Evolutionary conservation across 1,284 basidiomycete species (phyloP).

Genomic region (Polyporus tsugae): DNA sequence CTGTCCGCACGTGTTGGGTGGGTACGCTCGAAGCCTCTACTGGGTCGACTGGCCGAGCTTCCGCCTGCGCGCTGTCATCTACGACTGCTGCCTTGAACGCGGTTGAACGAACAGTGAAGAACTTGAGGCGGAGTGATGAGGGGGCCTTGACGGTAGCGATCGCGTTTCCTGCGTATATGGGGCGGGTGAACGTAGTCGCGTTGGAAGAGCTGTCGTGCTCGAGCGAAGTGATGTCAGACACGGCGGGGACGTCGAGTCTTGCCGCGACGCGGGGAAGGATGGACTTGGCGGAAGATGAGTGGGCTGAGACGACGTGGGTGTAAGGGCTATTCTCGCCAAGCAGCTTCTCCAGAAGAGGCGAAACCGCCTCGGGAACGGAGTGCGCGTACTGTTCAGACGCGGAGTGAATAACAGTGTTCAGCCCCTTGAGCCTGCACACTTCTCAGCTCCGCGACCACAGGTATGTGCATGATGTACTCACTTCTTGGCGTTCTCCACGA

Average conservation of each 20-base stretch:
- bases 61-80: conserved; percentile 60
- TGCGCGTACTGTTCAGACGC: conserved; percentile 58
- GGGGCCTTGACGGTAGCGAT: conserved; percentile 91
- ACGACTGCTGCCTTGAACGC: conserved; percentile 83
- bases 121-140: conserved; percentile 80
- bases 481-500: conserved; percentile 86
- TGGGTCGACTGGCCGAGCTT: conserved; percentile 73
- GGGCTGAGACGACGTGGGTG: conserved; percentile 91
- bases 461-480: conserved; percentile 45
- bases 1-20: conserved; percentile 85
- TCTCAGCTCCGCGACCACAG: conserved; percentile 6
- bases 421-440: conserved; percentile 52
- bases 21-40: conserved; percentile 68
- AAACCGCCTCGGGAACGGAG: conserved; percentile 50
- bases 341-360: conserved; percentile 52
- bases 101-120: conserved; percentile 97
- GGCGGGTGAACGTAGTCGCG: conserved; percentile 86
- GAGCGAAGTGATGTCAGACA: conserved; percentile 91
- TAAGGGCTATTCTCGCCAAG: conserved; percentile 57
- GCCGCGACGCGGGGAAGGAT: conserved; percentile 91
- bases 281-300: conserved; percentile 79
- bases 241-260: conserved; percentile 82
- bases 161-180: conserved; percentile 99
- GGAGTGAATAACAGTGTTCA: conserved; percentile 52
- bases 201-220: conserved; percentile 79